Percentiles rank a stretch among this genome's conserved stretches.
Conservation (phyloP, 2,329 filamentous ascomycete genomes). For the Epichloe scottii region DNA sequence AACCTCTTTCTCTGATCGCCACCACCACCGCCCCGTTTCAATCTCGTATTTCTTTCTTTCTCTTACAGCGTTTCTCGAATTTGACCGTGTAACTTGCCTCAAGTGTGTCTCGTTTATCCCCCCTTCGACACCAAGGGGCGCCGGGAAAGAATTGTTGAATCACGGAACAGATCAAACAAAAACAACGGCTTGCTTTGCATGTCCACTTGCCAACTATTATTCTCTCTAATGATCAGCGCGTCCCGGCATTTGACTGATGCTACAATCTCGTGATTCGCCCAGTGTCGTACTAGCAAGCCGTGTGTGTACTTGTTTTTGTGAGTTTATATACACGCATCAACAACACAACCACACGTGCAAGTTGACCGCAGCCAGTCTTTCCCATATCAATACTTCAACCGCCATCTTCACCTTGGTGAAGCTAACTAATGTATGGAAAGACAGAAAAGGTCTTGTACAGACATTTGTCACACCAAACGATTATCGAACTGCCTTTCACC, state of each 20-base stretch:
- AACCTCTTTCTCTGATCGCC: conserved; percentile 1
- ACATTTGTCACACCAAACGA: too few relatives aligned
- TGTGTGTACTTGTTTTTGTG: background rate
- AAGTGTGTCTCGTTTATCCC: background rate
- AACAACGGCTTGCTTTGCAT: too few relatives aligned
- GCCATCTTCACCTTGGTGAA: too few relatives aligned
- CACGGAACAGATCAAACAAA: background rate
- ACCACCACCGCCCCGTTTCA: conserved; percentile 6
- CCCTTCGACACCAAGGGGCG: background rate
- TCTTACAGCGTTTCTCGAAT: background rate
- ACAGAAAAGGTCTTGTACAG: too few relatives aligned
- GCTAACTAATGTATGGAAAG: too few relatives aligned
- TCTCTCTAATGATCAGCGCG: too few relatives aligned
- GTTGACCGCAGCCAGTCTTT: background rate
- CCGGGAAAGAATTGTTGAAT: background rate
- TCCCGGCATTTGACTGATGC: background rate
- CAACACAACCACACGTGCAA: background rate
- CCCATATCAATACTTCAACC: too few relatives aligned
- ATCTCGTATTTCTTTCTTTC: background rate
- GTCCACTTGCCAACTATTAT: too few relatives aligned
- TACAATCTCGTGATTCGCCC: background rate
- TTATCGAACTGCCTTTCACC: too few relatives aligned
- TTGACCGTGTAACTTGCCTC: conserved; percentile 1
- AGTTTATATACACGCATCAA: background rate
- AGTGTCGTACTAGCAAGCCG: background rate